Evolutionary conservation across 2,329 filamentous ascomycete species (phyloP).

Genomic region (Sporothrix euskadiensis): DNA sequence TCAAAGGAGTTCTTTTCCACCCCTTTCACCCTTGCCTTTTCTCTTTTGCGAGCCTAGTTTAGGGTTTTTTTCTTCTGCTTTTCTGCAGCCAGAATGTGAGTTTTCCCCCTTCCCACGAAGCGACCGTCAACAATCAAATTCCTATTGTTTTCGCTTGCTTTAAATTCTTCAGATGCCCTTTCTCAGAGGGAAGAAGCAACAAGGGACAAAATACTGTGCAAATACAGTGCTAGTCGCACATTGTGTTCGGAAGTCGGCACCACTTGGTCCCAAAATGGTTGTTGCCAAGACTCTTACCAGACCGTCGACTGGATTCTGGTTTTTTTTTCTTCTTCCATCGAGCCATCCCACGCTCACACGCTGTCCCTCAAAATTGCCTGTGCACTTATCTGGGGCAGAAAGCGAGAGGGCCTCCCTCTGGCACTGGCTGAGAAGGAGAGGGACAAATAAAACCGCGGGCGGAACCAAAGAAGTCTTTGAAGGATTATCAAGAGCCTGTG

Average conservation of each 20-base stretch:
- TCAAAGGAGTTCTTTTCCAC: background rate
- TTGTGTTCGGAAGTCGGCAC: slow-evolving; percentile 30
- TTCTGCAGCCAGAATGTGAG: background rate
- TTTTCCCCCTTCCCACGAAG: background rate
- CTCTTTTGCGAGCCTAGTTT: slow-evolving; percentile 17
- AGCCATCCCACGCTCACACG: background rate
- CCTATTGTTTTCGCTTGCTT: background rate
- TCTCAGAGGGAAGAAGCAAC: background rate
- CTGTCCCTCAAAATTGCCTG: background rate
- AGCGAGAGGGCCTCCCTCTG: too few relatives aligned
- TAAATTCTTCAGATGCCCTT: background rate
- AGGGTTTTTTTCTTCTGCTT: slow-evolving; percentile 4
- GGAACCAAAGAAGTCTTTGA: background rate
- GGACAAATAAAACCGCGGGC: background rate
- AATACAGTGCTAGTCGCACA: slow-evolving; percentile 26
- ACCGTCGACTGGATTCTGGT: background rate
- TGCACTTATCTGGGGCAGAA: background rate
- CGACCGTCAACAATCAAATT: background rate
- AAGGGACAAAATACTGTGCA: background rate
- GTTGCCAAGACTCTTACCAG: slow-evolving; percentile 23
- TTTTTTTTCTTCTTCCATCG: background rate
- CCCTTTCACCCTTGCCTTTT: background rate
- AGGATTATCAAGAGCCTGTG: background rate
- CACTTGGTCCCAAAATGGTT: background rate
- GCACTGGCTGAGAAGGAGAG: background rate